Percentiles rank a stretch among this genome's conserved stretches.
Conservation (phyloP, 78 protist species). For the Anaeramoeba flamelloides region DNA sequence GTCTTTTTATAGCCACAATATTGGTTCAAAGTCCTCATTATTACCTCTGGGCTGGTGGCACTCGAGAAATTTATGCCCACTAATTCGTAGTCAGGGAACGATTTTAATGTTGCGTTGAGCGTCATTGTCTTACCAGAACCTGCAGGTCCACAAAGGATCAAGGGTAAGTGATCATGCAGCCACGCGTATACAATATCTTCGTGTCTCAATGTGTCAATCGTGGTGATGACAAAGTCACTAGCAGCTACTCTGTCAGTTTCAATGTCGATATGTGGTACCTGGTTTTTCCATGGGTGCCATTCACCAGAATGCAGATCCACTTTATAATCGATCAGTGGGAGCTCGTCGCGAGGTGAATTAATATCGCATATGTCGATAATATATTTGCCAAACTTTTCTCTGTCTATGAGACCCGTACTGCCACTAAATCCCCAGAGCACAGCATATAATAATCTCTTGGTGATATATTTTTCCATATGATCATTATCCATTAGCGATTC, state of each 20-base stretch:
- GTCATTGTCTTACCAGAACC: slow-evolving; percentile 95
- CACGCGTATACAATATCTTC: slow-evolving; percentile 59
- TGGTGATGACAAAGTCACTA: slow-evolving; percentile 75
- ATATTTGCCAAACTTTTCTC: slow-evolving; percentile 40
- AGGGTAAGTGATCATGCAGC: slow-evolving; percentile 57
- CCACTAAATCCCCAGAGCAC: slow-evolving; percentile 34
- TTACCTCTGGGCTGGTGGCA: slow-evolving; percentile 60
- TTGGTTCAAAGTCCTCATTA: slow-evolving; percentile 56
- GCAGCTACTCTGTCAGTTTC: slow-evolving; percentile 28
- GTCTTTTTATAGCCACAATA: slow-evolving; percentile 50
- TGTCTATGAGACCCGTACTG: slow-evolving; percentile 17
- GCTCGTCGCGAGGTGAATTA: too few species aligned
- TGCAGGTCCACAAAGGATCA: slow-evolving; percentile 90
- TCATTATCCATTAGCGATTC: neutral
- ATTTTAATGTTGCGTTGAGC: slow-evolving; percentile 45
- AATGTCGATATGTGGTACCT: slow-evolving; percentile 47
- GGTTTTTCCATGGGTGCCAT: slow-evolving; percentile 56
- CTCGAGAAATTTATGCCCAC: slow-evolving; percentile 68
- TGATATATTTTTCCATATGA: neutral
- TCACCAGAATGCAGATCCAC: slow-evolving; percentile 45
- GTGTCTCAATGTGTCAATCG: slow-evolving; percentile 89
- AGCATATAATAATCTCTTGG: neutral
- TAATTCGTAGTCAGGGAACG: slow-evolving; percentile 54
- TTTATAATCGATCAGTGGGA: slow-evolving; percentile 51
- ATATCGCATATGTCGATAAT: too few species aligned